phyloP scores from a whole-genome alignment of 2,329 filamentous ascomycete species.

The Lachnellula occidentalis region DNA sequence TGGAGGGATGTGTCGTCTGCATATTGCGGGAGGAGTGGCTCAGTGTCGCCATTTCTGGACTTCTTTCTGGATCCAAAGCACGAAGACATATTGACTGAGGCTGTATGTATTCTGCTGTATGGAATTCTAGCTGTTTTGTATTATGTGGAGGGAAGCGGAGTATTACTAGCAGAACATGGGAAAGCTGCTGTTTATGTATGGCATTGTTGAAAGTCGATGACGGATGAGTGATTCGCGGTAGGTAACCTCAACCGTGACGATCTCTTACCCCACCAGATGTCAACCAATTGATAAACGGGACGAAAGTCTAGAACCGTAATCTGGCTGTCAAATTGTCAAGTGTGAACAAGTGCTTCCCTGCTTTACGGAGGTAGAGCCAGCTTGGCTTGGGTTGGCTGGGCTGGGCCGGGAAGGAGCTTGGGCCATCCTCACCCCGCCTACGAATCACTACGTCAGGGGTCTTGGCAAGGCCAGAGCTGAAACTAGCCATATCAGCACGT shows the following conservation, averaged over 20 bases:
- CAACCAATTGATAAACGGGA: neutral
- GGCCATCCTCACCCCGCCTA: neutral
- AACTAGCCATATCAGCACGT: slow-evolving; percentile 3
- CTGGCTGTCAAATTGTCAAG: no score
- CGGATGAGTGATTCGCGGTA: slow-evolving; percentile 3
- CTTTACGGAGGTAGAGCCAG: neutral
- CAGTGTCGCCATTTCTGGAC: slow-evolving; percentile 23
- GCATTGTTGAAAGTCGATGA: slow-evolving; percentile 19
- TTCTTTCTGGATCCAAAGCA: slow-evolving; percentile 30
- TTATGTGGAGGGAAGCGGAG: no score
- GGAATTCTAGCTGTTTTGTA: neutral
- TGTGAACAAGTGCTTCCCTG: neutral
- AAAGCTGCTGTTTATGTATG: neutral
- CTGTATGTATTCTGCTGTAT: no score
- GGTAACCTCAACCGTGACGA: neutral
- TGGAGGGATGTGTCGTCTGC: slow-evolving; percentile 75
- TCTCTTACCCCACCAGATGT: slow-evolving; percentile 1
- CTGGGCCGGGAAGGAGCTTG: neutral
- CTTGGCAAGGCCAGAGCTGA: neutral
- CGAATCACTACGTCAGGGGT: slow-evolving; percentile 11
- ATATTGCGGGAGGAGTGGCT: slow-evolving; percentile 79
- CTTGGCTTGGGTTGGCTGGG: neutral
- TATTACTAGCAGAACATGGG: no score
- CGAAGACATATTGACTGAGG: slow-evolving; percentile 26
- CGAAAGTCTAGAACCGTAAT: neutral